Percentiles rank a stretch among this genome's conserved stretches.
phyloP scores from a whole-genome alignment of 202 grass and related monocot species.

The Miscanthus sacchariflorus region DNA sequence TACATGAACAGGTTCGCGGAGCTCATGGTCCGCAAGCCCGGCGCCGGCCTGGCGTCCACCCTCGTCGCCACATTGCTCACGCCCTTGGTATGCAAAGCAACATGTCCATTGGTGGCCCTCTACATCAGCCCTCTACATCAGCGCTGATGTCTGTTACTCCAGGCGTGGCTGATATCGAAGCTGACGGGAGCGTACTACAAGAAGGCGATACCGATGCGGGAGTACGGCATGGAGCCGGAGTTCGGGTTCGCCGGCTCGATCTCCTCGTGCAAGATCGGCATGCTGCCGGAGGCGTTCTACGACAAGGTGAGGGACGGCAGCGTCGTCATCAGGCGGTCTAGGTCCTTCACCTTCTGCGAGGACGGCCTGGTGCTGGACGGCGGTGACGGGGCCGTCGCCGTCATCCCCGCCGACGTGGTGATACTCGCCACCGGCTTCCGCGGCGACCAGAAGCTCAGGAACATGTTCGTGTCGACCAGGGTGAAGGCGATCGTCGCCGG shows the following conservation, averaged over 20 bases:
- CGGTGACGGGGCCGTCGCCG: not conserved
- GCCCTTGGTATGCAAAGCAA: slow-evolving; percentile 57
- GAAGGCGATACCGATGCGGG: slow-evolving; percentile 61
- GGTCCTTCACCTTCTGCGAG: slow-evolving; percentile 58
- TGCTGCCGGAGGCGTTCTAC: slow-evolving; percentile 80
- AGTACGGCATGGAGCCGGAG: slow-evolving; percentile 73
- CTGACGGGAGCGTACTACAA: slow-evolving; percentile 61
- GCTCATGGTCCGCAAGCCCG: slow-evolving; percentile 74
- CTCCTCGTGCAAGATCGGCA: slow-evolving; percentile 52
- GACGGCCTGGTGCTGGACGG: slow-evolving; percentile 65
- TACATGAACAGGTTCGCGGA: slow-evolving; percentile 79
- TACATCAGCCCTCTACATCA: too few species aligned
- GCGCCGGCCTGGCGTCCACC: slow-evolving; percentile 59
- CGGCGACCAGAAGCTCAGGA: slow-evolving; percentile 75
- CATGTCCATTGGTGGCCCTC: too few species aligned
- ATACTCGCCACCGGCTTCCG: slow-evolving; percentile 83
- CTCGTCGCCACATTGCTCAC: slow-evolving; percentile 61
- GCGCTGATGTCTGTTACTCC: not conserved
- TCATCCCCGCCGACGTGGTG: slow-evolving; percentile 65
- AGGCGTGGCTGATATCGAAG: slow-evolving; percentile 44
- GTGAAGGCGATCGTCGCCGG: slow-evolving; percentile 63
- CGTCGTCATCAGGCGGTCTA: slow-evolving; percentile 51
- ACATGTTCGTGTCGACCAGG: slow-evolving; percentile 61
- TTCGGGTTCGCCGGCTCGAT: slow-evolving; percentile 53
- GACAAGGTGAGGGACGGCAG: slow-evolving; percentile 70